Evolutionary conservation across 768 basidiomycete genomes (phyloP).

Genomic region (Amanita subjunquillea): DNA sequence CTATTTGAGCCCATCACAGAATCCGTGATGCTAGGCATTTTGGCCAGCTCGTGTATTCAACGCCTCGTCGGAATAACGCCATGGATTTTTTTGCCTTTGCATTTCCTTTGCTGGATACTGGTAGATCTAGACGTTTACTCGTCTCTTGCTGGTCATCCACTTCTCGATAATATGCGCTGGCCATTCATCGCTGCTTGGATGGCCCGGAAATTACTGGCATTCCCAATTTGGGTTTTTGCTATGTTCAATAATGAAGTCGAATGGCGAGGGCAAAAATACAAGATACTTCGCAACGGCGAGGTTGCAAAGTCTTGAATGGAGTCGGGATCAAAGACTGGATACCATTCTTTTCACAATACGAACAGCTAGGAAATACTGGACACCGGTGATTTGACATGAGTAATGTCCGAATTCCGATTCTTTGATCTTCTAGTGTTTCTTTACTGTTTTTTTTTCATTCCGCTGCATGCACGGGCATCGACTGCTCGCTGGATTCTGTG

Average conservation of each 20-base stretch:
- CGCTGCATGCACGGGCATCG: too few relatives aligned
- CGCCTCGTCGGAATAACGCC: constrained; percentile 39
- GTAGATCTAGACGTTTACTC: constrained; percentile 79
- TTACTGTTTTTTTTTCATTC: too few relatives aligned
- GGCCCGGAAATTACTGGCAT: constrained; percentile 67
- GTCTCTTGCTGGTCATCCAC: constrained; percentile 59
- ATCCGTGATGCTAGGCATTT: constrained; percentile 56
- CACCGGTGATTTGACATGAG: too few relatives aligned
- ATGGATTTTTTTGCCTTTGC: constrained; percentile 46
- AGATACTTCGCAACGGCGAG: constrained; percentile 66
- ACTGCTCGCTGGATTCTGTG: not conserved
- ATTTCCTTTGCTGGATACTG: constrained; percentile 60
- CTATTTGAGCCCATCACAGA: constrained; percentile 91
- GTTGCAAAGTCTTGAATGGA: constrained; percentile 23
- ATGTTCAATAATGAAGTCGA: constrained; percentile 72
- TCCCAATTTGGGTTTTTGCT: constrained; percentile 84
- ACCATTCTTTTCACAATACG: constrained; percentile 12
- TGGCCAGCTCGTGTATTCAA: constrained; percentile 47
- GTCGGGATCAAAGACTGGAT: constrained; percentile 15
- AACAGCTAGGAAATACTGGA: too few relatives aligned
- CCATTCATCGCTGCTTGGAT: constrained; percentile 73
- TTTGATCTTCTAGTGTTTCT: not conserved
- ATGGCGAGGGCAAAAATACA: constrained; percentile 83
- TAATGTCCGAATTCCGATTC: too few relatives aligned
- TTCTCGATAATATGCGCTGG: constrained; percentile 37